Conservation (phyloP, 2,329 filamentous ascomycete genomes). For the Ophiostoma tasmaniense region DNA sequence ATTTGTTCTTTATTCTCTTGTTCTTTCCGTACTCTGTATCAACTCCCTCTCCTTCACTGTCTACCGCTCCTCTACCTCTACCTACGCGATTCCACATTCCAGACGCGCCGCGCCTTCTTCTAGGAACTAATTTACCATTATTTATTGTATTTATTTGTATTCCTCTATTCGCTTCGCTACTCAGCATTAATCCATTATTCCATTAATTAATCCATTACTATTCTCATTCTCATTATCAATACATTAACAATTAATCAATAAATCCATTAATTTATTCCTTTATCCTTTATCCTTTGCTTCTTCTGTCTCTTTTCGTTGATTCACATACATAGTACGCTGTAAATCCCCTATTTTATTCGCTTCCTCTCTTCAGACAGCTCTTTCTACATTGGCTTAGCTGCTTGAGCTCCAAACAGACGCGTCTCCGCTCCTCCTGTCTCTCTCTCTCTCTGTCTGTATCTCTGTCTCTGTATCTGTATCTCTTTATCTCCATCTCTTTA, state of each 20-base stretch:
- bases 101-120: background rate
- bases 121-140: background rate
- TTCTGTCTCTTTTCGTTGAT: background rate
- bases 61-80: no score
- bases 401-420: conserved; percentile 3
- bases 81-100: background rate
- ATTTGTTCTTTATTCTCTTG: no score
- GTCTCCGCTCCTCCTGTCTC: background rate
- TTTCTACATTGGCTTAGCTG: background rate
- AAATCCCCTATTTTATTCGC: background rate
- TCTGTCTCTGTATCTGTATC: background rate
- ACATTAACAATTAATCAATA: background rate
- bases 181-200: background rate
- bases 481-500: background rate
- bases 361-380: background rate
- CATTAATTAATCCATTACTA: background rate
- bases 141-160: background rate
- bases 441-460: background rate
- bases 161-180: background rate
- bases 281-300: background rate
- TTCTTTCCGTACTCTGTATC: no score
- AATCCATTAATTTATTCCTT: background rate
- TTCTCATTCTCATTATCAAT: no score
- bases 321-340: background rate
- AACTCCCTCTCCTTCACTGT: no score